phyloP scores from a whole-genome alignment of 108 stramenopile species.

The Cyclotella sp. region DNA sequence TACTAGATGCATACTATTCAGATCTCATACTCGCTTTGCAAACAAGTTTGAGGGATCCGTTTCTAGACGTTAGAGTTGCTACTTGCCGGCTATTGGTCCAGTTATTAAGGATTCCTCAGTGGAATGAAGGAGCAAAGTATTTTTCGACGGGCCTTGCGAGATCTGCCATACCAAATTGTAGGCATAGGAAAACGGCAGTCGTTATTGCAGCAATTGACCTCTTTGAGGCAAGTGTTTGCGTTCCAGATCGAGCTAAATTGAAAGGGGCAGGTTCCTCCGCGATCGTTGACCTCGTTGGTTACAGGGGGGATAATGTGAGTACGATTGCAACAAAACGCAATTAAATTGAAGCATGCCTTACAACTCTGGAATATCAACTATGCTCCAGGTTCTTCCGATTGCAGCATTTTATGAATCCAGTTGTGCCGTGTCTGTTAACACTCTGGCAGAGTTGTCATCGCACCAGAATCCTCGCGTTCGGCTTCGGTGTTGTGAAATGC shows the following conservation, averaged over 20 bases:
- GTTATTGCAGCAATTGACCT: slow-evolving; percentile 51
- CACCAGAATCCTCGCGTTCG: slow-evolving; percentile 64
- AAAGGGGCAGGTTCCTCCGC: slow-evolving; percentile 81
- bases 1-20: slow-evolving; percentile 61
- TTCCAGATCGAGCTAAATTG: slow-evolving; percentile 58
- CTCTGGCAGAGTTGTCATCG: slow-evolving; percentile 60
- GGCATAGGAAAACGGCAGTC: slow-evolving; percentile 62
- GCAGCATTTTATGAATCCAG: slow-evolving; percentile 74
- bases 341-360: neutral
- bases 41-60: slow-evolving; percentile 58
- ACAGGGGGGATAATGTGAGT: slow-evolving; percentile 70
- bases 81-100: slow-evolving; percentile 37
- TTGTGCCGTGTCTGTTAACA: slow-evolving; percentile 55
- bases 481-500: slow-evolving; percentile 52
- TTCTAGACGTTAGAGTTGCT: slow-evolving; percentile 50
- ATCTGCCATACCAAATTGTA: slow-evolving; percentile 44
- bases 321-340: neutral
- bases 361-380: neutral
- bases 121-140: slow-evolving; percentile 51
- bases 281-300: slow-evolving; percentile 81
- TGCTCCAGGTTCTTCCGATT: slow-evolving; percentile 66
- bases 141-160: slow-evolving; percentile 63
- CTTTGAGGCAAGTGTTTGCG: slow-evolving; percentile 55
- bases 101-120: slow-evolving; percentile 48
- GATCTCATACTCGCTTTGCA: slow-evolving; percentile 62